These are phyloP conservation scores for Chrysanthemum seticuspe DNA, from an alignment of 129 eudicot species.

Conservation along the genomic window DNA sequence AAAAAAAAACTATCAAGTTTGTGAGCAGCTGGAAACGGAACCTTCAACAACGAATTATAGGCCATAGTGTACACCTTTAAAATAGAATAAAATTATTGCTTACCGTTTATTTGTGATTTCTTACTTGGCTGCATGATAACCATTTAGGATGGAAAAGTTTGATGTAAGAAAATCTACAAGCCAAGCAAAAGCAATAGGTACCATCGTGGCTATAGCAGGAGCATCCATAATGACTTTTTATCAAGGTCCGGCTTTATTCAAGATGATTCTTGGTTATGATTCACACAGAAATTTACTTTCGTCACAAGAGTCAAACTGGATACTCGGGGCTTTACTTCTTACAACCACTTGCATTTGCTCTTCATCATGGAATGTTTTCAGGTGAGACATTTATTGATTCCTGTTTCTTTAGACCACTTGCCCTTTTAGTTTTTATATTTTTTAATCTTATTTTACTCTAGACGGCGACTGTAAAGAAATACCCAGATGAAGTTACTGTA, in stretches of 20 bases:
- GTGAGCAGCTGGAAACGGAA: too few species aligned
- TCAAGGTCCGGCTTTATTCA: conserved; percentile 37
- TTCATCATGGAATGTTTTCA: conserved; percentile 55
- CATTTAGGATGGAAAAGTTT: conserved; percentile 42
- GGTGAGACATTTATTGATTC: conserved; percentile 24
- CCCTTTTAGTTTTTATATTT: background rate
- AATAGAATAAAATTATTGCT: background rate
- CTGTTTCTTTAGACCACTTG: background rate
- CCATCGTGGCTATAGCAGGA: conserved; percentile 46
- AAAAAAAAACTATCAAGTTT: too few species aligned
- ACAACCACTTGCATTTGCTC: conserved; percentile 44
- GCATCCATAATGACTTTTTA: conserved; percentile 51
- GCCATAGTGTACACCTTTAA: too few species aligned
- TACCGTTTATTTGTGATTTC: background rate
- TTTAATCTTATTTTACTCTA: conserved; percentile 1
- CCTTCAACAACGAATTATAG: too few species aligned
- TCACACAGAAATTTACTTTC: conserved; percentile 28
- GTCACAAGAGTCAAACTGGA: conserved; percentile 46
- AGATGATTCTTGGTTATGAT: conserved; percentile 17
- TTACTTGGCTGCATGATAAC: background rate
- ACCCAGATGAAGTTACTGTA: conserved; percentile 49
- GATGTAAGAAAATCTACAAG: conserved; percentile 42
- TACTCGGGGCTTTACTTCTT: conserved; percentile 53
- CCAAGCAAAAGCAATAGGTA: conserved; percentile 52
- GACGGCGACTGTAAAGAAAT: conserved; percentile 51